phyloP scores from a whole-genome alignment of 2,329 filamentous ascomycete species.

The Colletotrichum gigasporum region DNA sequence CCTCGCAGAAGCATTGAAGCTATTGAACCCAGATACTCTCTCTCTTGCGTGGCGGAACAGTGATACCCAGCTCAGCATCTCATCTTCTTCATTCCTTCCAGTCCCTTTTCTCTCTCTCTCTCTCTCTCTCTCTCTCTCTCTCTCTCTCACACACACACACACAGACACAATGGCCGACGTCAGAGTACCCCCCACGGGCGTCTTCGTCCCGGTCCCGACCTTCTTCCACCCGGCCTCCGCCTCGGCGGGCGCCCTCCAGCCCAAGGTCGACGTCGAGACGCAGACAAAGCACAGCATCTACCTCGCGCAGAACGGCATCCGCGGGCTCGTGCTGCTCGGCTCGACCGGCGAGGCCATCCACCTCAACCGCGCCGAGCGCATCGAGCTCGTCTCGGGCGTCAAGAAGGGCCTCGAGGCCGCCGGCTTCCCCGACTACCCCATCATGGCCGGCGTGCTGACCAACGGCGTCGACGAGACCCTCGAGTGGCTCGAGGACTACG shows the following conservation, averaged over 20 bases:
- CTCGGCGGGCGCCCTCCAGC: constrained; percentile 52
- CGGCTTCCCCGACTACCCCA: constrained; percentile 66
- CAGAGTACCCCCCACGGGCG: constrained; percentile 52
- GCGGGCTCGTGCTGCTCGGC: constrained; percentile 69
- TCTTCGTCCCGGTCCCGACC: constrained; percentile 69
- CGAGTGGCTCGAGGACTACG: constrained; percentile 63
- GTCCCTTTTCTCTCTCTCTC: neutral
- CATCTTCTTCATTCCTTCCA: neutral
- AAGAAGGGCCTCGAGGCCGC: constrained; percentile 62
- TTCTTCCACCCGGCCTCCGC: constrained; percentile 61
- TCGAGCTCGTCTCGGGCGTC: constrained; percentile 61
- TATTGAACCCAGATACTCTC: too few relatives aligned
- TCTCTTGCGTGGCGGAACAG: neutral
- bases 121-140: neutral
- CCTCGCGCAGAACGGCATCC: constrained; percentile 67
- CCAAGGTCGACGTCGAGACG: constrained; percentile 65
- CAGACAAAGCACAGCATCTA: constrained; percentile 68
- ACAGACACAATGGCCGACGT: constrained; percentile 19
- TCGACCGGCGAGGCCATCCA: constrained; percentile 73
- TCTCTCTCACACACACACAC: neutral
- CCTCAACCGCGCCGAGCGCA: constrained; percentile 64
- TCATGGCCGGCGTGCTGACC: constrained; percentile 61
- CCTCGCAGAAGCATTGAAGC: neutral
- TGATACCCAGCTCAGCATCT: constrained; percentile 16
- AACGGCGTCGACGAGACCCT: constrained; percentile 65